These are phyloP conservation scores for Naganishia friedmannii DNA, from an alignment of 768 basidiomycete genomes.

Conservation along the genomic window DNA sequence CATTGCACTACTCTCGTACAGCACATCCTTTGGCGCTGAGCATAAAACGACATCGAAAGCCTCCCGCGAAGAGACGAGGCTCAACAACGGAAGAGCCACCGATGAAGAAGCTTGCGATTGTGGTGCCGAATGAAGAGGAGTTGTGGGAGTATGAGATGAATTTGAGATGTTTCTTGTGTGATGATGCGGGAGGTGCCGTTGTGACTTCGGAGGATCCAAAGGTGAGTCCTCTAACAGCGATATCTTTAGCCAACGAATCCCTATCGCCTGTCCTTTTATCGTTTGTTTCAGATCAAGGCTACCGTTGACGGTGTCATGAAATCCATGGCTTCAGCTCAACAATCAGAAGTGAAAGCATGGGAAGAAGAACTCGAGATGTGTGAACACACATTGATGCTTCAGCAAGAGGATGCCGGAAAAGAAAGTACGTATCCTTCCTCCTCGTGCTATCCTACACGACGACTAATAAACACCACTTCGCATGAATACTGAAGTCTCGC, in stretches of 20 bases:
- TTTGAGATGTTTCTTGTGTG: conserved; percentile 75
- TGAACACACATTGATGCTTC: conserved; percentile 68
- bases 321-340: conserved; percentile 80
- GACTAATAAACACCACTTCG: neutral
- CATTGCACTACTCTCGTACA: conserved; percentile 67
- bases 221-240: conserved; percentile 20
- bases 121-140: conserved; percentile 75
- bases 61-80: conserved; percentile 35
- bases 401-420: conserved; percentile 54
- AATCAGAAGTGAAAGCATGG: conserved; percentile 95
- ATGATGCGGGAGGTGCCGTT: conserved; percentile 18
- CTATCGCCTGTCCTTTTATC: too few relatives aligned
- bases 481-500: conserved; percentile 59
- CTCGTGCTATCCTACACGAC: neutral
- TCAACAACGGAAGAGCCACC: conserved; percentile 66
- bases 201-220: conserved; percentile 39
- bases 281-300: conserved; percentile 56
- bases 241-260: neutral
- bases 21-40: conserved; percentile 77
- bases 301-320: conserved; percentile 70
- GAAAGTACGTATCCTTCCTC: conserved; percentile 8
- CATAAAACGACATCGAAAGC: conserved; percentile 69
- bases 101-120: conserved; percentile 79
- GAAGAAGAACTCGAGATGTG: conserved; percentile 88
- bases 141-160: conserved; percentile 68